Base-by-base conservation (phyloP, 2,329 filamentous ascomycete species). In the Cladosporium sp. region DNA sequence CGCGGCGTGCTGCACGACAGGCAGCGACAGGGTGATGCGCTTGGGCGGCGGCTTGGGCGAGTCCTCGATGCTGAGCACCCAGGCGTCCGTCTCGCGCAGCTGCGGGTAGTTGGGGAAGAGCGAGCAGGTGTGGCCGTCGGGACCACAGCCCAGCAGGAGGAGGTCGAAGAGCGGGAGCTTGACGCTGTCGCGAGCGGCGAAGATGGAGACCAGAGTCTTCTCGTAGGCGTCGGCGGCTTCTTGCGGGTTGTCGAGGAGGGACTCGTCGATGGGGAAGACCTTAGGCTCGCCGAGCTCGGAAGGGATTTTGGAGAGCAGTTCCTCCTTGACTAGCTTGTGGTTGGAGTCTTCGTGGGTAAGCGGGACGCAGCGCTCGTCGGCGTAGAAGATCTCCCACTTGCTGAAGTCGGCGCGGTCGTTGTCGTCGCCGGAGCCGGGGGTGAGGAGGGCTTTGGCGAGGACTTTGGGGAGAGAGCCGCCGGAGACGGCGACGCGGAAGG, bases 321-420 rank as follows among this genome's bases (percentile, higher is more conserved):
- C 93, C 57, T 88, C 83, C 83, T 97, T 95, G 71, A 98, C 82
- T 53, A 97, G 87, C 67, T 83, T 88, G 81, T 97, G 97, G 82
- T 98, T 99, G 82, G 93, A 97, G 82, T 99, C 94, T 70, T 88
- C 85, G 80, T 98, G 90, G 78, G 95, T 89, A 71, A 97, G 89
- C 25, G 95, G 91, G 62, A 98, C 95, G 72, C 92, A 92, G 75
- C 95, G 91, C 84, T 99, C 95, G 77, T 99, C 95, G 76, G 94
- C 94, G 79, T 97, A 98, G 85, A 98, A 99, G 76, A 99, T 92
- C 75, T 98, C 91, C 95, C 95, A 99, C 79, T 91, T 92, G 76
- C 85, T 83, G 80, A 96, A 97, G 73, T 90, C 84, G 71, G 93
- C 80, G 4, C 82, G 84, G 75, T 93, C 91, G 65, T 89, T 81